Evolutionary conservation across 441 rosid genomes (phyloP).

Genomic region (Monsonia emarginata): DNA sequence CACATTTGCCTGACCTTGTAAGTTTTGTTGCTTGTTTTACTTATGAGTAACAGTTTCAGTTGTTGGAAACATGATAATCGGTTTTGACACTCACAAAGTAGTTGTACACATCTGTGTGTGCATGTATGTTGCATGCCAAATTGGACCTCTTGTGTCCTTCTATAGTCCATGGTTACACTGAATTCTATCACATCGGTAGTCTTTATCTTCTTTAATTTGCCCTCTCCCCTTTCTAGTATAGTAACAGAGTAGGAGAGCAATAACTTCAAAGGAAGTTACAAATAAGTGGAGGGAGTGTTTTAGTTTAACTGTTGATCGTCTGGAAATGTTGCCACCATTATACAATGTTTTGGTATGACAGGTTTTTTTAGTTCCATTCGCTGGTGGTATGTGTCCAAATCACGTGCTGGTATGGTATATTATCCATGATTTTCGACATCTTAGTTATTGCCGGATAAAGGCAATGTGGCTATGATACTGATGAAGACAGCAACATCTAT

Average conservation of each 20-base stretch:
- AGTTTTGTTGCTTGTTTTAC: conserved; percentile 23
- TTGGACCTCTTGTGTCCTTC: background rate
- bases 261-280: too few species aligned
- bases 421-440: background rate
- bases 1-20: conserved; percentile 89
- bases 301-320: too few species aligned
- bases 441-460: background rate
- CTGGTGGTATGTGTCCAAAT: background rate
- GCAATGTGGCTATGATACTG: background rate
- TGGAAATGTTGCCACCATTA: too few species aligned
- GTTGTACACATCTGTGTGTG: too few species aligned
- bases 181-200: background rate
- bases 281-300: too few species aligned
- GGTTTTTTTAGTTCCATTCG: background rate
- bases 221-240: too few species aligned
- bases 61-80: background rate
- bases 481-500: background rate
- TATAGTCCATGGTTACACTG: background rate
- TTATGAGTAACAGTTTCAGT: background rate
- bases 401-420: background rate
- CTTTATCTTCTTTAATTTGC: background rate
- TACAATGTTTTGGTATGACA: too few species aligned
- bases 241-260: background rate
- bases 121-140: background rate
- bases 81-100: background rate